Conservation (phyloP, 768 basidiomycete species). For the Collybia sordida region DNA sequence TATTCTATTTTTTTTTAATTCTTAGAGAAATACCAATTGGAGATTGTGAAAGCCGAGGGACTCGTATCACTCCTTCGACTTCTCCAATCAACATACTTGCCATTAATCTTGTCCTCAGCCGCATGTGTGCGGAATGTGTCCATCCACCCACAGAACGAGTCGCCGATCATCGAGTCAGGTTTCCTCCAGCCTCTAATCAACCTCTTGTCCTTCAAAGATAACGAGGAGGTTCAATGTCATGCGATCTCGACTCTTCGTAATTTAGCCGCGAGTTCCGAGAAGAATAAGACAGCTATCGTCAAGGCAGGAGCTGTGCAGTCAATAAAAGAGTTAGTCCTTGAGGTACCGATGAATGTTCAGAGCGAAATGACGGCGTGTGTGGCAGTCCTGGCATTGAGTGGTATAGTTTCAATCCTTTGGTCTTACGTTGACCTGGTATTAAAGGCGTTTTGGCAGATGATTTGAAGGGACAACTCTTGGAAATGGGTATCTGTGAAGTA, state of each 20-base stretch:
- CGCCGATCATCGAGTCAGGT: conserved; percentile 97
- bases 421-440: conserved; percentile 3
- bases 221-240: conserved; percentile 99
- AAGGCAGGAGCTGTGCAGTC: conserved; percentile 96
- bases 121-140: conserved; percentile 99
- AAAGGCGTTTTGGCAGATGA: conserved; percentile 63
- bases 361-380: conserved; percentile 99
- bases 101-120: conserved; percentile 95
- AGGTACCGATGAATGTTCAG: conserved; percentile 95
- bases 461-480: conserved; percentile 91
- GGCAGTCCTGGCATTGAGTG: conserved; percentile 92
- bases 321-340: conserved; percentile 94
- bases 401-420: conserved; percentile 46
- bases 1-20: conserved; percentile 3
- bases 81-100: conserved; percentile 94
- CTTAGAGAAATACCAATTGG: conserved; percentile 95
- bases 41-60: conserved; percentile 96
- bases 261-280: conserved; percentile 94
- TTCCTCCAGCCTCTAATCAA: conserved; percentile 96
- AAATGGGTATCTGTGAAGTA: conserved; percentile 98
- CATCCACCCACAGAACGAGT: conserved; percentile 97
- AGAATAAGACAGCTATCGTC: conserved; percentile 97
- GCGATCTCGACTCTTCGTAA: conserved; percentile 97
- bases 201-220: conserved; percentile 96
- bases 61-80: conserved; percentile 90